phyloP scores from a whole-genome alignment of 768 basidiomycete genomes.

The Gymnopilus junonius region DNA sequence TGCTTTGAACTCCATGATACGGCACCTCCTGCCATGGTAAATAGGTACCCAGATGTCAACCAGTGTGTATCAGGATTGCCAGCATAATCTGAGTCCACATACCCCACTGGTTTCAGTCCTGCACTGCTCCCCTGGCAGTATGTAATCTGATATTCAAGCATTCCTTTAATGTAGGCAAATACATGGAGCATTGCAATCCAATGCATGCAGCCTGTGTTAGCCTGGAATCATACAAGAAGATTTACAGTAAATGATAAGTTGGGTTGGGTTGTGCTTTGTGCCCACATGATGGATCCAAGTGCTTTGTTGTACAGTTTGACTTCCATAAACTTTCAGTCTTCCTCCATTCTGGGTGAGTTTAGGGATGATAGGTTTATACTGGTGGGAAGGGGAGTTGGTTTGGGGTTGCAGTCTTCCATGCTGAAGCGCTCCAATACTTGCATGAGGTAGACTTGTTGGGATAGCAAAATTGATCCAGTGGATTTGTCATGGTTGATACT shows the following conservation, averaged over 20 bases:
- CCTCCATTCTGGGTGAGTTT: not conserved
- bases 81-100: constrained; percentile 27
- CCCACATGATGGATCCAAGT: constrained; percentile 27
- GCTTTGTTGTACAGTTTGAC: constrained; percentile 9
- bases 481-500: constrained; percentile 2
- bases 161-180: constrained; percentile 16
- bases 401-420: constrained; percentile 18
- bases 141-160: constrained; percentile 11
- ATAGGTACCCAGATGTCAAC: constrained; percentile 37
- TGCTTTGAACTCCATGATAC: constrained; percentile 38
- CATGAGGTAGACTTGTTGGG: constrained; percentile 12
- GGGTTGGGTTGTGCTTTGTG: constrained; percentile 25
- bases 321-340: constrained; percentile 8
- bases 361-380: not conserved
- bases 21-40: constrained; percentile 32
- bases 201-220: constrained; percentile 28
- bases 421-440: constrained; percentile 12
- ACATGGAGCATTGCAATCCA: constrained; percentile 21
- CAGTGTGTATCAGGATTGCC: constrained; percentile 23
- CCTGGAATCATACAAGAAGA: constrained; percentile 21
- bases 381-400: constrained; percentile 10
- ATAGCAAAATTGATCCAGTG: constrained; percentile 5
- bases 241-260: constrained; percentile 27
- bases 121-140: not conserved
- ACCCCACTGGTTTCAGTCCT: constrained; percentile 15